phyloP scores from a whole-genome alignment of 345 rosid species.

The Heritiera fomes region DNA sequence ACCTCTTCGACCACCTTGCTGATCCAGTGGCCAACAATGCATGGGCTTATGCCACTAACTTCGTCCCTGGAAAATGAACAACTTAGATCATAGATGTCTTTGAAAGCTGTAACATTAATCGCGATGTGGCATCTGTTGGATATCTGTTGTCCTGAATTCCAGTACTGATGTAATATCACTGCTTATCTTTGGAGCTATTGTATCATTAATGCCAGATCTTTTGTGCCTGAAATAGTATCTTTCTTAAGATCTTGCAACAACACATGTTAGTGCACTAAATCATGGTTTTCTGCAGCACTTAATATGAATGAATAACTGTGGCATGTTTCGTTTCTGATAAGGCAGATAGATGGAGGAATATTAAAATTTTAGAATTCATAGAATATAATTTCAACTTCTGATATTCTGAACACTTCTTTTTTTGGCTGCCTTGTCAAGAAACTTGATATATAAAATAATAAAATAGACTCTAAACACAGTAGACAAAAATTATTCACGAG shows the following conservation, averaged over 20 bases:
- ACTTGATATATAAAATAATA: neutral
- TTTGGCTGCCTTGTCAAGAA: neutral
- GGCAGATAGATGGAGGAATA: neutral
- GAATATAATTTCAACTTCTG: neutral
- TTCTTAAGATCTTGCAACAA: neutral
- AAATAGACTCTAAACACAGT: neutral
- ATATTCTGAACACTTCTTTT: neutral
- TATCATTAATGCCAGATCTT: slow-evolving; percentile 9
- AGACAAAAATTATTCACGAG: neutral
- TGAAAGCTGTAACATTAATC: slow-evolving; percentile 15
- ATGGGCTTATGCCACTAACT: slow-evolving; percentile 94
- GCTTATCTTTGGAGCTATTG: neutral
- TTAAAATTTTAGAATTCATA: neutral
- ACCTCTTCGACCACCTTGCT: slow-evolving; percentile 77
- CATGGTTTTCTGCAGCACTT: neutral
- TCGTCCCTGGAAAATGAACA: slow-evolving; percentile 82
- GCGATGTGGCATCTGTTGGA: slow-evolving; percentile 11
- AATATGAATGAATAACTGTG: neutral
- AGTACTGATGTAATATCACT: neutral
- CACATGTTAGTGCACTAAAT: neutral
- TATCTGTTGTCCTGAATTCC: slow-evolving; percentile 15
- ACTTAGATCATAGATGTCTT: neutral
- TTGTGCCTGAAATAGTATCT: neutral
- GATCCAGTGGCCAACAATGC: slow-evolving; percentile 91
- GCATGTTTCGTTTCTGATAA: neutral